Conservation (phyloP, 73 alveolate species). For the Paramecium primaurelia region DNA sequence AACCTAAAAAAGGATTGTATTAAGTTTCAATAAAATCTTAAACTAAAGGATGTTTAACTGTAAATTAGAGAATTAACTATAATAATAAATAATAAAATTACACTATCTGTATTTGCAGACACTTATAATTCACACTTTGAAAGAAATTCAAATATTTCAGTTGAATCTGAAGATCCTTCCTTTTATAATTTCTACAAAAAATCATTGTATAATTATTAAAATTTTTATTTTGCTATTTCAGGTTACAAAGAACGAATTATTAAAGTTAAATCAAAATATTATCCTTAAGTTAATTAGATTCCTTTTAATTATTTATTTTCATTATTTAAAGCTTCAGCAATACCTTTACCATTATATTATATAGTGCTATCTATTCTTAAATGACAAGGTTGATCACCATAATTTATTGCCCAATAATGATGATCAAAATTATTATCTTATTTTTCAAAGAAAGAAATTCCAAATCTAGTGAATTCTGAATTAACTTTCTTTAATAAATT, state of each 20-base stretch:
- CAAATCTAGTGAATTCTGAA: slow-evolving; percentile 28
- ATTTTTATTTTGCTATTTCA: background rate
- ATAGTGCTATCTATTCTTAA: background rate
- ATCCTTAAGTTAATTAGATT: background rate
- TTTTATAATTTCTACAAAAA: background rate
- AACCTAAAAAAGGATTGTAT: background rate
- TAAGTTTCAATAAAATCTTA: background rate
- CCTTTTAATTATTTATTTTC: background rate
- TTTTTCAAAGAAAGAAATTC: background rate
- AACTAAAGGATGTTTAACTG: background rate
- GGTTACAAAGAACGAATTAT: background rate
- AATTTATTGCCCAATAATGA: slow-evolving; percentile 16
- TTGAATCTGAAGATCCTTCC: background rate
- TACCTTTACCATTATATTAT: background rate
- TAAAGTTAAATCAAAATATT: background rate
- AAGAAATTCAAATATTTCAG: background rate
- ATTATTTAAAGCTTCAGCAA: background rate
- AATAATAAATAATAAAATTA: background rate
- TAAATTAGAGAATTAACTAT: background rate
- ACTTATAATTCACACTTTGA: background rate
- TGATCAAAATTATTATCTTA: background rate
- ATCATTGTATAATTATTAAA: background rate
- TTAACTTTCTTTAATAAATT: background rate
- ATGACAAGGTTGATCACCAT: slow-evolving; percentile 27
- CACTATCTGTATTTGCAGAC: background rate